Evolutionary conservation across 2,329 filamentous ascomycete species (phyloP).

Genomic region (Beauveria sp.): DNA sequence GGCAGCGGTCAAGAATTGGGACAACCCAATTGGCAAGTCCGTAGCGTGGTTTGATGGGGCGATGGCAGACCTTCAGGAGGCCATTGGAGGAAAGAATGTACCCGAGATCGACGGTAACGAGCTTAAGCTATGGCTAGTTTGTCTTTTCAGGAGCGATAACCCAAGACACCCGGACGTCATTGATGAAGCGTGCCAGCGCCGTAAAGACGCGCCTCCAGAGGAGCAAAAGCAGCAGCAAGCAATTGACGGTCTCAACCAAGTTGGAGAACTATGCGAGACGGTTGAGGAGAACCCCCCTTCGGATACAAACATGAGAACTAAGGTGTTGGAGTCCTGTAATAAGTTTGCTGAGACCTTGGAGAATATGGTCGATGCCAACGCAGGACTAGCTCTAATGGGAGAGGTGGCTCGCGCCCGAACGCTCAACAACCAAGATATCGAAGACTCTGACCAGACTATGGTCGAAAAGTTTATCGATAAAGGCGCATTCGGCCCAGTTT

Average conservation of each 20-base stretch:
- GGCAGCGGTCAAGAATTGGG: neutral
- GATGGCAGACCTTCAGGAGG: neutral
- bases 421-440: neutral
- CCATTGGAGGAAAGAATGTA: neutral
- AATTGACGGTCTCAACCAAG: neutral
- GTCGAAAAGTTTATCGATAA: neutral
- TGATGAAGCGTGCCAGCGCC: neutral
- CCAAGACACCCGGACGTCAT: neutral
- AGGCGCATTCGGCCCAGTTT: neutral
- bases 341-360: neutral
- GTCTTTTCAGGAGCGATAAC: neutral
- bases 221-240: neutral
- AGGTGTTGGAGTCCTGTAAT: neutral
- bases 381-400: neutral
- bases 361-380: neutral
- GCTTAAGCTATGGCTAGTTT: neutral
- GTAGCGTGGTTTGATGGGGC: neutral
- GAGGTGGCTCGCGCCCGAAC: neutral
- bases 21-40: neutral
- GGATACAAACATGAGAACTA: neutral
- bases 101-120: neutral
- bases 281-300: neutral
- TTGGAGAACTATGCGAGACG: neutral
- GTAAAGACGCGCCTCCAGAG: neutral
- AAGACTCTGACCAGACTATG: neutral